phyloP scores from a whole-genome alignment of 805 yeast species.

The Ogataea thermomethanolica region DNA sequence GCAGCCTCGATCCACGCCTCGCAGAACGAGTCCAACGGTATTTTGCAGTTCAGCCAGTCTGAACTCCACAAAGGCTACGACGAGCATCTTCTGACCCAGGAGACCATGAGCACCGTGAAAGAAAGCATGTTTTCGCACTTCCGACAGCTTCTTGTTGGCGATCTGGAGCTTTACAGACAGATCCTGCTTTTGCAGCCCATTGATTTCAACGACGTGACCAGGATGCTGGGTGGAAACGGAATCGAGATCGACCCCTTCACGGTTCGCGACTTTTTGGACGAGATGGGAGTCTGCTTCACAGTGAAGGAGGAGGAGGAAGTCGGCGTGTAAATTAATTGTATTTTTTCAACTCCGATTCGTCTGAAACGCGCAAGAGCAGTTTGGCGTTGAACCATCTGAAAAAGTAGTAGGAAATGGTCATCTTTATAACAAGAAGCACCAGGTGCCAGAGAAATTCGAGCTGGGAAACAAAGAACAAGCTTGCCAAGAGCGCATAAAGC shows the following conservation, averaged over 20 bases:
- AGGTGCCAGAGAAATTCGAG: constrained; percentile 14
- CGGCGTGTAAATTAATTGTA: constrained; percentile 17
- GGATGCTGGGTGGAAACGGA: constrained; percentile 15
- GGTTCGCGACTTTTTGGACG: constrained; percentile 27
- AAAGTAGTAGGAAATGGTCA: constrained; percentile 14
- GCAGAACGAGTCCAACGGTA: constrained; percentile 1
- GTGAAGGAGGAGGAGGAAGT: constrained; percentile 6
- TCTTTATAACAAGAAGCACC: constrained; percentile 17
- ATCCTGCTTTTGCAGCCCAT: constrained; percentile 28
- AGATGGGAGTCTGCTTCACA: constrained; percentile 29
- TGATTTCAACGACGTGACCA: constrained; percentile 17
- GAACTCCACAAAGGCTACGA: constrained; percentile 14
- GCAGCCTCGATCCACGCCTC: too few species aligned
- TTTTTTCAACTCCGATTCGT: constrained; percentile 28
- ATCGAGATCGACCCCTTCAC: constrained; percentile 19
- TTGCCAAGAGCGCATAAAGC: constrained; percentile 13
- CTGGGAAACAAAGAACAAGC: constrained; percentile 7
- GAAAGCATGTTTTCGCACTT: constrained; percentile 17
- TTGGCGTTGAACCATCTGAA: constrained; percentile 21
- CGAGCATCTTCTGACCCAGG: constrained; percentile 10
- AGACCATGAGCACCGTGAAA: constrained; percentile 8
- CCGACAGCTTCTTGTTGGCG: constrained; percentile 14
- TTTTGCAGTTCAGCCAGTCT: constrained; percentile 17
- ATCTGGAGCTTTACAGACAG: constrained; percentile 15
- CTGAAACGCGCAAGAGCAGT: constrained; percentile 23